These are phyloP conservation scores for Sporormia fimetaria DNA, from an alignment of 495 filamentous ascomycete genomes.

Conservation along the genomic window DNA sequence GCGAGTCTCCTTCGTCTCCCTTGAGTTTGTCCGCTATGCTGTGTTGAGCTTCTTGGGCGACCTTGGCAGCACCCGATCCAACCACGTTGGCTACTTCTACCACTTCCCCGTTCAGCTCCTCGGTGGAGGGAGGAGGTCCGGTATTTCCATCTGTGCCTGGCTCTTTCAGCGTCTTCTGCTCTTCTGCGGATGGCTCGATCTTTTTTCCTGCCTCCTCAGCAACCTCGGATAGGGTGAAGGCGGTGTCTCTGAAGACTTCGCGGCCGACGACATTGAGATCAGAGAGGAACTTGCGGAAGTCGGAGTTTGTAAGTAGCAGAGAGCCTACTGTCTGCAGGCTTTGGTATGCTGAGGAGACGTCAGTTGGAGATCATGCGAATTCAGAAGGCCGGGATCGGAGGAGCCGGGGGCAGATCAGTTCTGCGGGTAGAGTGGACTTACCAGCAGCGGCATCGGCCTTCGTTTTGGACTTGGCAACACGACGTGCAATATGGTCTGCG, in stretches of 20 bases:
- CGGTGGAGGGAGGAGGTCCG: conserved; percentile 40
- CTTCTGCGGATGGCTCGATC: conserved; percentile 52
- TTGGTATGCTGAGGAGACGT: conserved; percentile 52
- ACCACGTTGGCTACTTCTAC: conserved; percentile 53
- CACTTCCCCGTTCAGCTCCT: conserved; percentile 52
- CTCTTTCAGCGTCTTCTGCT: conserved; percentile 46
- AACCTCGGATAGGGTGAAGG: conserved; percentile 58
- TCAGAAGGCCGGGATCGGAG: conserved; percentile 5
- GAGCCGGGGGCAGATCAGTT: too few relatives aligned
- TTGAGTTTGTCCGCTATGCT: conserved; percentile 59
- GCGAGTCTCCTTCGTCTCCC: conserved; percentile 57
- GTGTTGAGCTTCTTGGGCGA: conserved; percentile 51
- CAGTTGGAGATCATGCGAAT: neutral
- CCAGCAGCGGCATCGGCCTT: conserved; percentile 71
- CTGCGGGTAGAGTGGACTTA: too few relatives aligned
- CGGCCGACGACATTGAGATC: conserved; percentile 69
- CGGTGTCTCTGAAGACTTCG: conserved; percentile 80
- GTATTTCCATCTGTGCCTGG: conserved; percentile 48
- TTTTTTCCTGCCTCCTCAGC: conserved; percentile 62
- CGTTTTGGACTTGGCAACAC: conserved; percentile 52
- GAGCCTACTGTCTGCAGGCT: conserved; percentile 75
- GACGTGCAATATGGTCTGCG: conserved; percentile 48
- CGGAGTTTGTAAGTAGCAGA: conserved; percentile 75
- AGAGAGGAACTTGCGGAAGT: conserved; percentile 78
- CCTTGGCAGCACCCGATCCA: conserved; percentile 50